Evolutionary conservation across 441 rosid genomes (phyloP).

Genomic region (Gossypium aridum): DNA sequence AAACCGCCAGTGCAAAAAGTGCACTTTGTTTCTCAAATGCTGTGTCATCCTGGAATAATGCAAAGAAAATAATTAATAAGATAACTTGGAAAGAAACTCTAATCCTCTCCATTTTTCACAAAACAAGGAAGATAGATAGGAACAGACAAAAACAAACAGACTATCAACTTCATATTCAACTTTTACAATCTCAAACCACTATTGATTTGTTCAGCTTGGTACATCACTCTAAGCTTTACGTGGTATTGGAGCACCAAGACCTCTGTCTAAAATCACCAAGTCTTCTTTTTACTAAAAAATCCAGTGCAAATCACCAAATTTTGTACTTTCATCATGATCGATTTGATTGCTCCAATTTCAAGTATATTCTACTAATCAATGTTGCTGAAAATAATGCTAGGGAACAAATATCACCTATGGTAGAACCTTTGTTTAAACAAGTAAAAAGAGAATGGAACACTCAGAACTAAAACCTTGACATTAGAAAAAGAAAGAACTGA

Average conservation of each 20-base stretch:
- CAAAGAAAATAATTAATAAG: neutral
- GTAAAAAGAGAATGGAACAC: neutral
- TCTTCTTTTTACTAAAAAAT: neutral
- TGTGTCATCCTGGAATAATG: slow-evolving; percentile 78
- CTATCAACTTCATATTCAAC: neutral
- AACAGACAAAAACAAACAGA: neutral
- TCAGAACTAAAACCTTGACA: neutral
- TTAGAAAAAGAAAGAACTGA: neutral
- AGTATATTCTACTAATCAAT: neutral
- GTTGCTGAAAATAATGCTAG: neutral
- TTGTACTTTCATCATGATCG: neutral
- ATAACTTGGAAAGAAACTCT: slow-evolving; percentile 10
- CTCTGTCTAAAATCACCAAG: neutral
- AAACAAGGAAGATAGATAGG: neutral
- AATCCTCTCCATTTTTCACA: neutral
- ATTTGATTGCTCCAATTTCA: neutral
- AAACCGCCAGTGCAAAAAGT: slow-evolving; percentile 96
- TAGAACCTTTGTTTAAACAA: neutral
- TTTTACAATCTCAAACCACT: neutral
- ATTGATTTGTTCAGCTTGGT: neutral
- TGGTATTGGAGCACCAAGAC: neutral
- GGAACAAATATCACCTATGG: neutral
- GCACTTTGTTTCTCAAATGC: slow-evolving; percentile 99
- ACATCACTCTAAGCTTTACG: neutral
- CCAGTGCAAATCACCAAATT: neutral